Evolutionary conservation across 768 basidiomycete genomes (phyloP), one percentile per base, ranked within the genome.

Genomic region (Trametes meyenii): DNA sequence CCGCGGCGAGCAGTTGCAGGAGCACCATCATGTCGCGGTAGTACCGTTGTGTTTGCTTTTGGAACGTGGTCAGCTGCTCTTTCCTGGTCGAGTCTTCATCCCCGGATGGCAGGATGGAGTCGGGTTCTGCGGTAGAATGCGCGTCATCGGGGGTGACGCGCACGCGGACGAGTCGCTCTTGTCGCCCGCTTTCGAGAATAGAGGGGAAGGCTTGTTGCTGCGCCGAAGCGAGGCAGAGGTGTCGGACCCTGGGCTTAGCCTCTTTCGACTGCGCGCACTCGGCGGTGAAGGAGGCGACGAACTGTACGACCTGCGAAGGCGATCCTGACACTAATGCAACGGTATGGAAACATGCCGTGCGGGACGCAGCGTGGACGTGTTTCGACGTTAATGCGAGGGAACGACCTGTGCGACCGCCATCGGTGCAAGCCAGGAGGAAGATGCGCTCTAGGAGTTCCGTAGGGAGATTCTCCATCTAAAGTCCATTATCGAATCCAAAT

Each of bases 351-450:
- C 55, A 55, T 23, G 24, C 10, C 2, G 40, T 5, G 24, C 49
- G 40, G 7, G 61, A 50, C 2, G 26, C 35, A 23, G 49, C 50
- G 16, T 35, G 55, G 36, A 62, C 13, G 44, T 21, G 26, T 17
- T 21, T 51, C n/a, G 50, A 56, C n/a, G 55, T 45, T 13, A 56
- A 42, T 14, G 50, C 19, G 43, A 62, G 50, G 11, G 61, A 44
- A 43, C 61, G 50, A 14, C 50, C 61, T 4, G 61, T 62, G 35
- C 13, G 35, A 2, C 61, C 61, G 44, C 61, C 55, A 19, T 62
- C 61, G 2, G 55, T 57, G 43, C 55, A 62, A 16, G 55, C 55
- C 6, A 52, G 23, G 11, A 23, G 19, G 50, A 45, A 44, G 50
- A 62, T 62, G 0, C 29, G 40, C 24, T 48, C 50, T 7, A 56